Evolutionary conservation across 2,329 filamentous ascomycete genomes (phyloP).

Genomic region (Aspergillus tubingensis): DNA sequence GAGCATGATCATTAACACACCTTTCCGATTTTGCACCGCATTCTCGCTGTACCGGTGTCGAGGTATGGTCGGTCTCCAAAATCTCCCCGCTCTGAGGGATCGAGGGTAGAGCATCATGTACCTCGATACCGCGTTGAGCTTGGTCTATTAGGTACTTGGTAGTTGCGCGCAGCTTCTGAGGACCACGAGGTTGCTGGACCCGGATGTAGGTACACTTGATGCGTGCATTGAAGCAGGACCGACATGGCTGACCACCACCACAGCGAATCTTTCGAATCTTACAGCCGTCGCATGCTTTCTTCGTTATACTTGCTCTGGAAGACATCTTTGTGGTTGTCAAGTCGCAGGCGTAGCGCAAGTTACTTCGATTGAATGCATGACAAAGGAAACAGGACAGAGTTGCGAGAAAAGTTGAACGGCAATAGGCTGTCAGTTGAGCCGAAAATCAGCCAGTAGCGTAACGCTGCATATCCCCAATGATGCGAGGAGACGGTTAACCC

Average conservation of each 20-base stretch:
- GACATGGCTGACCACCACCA: slow-evolving; percentile 51
- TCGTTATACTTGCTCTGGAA: slow-evolving; percentile 26
- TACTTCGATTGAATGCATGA: not conserved
- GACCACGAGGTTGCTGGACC: slow-evolving; percentile 49
- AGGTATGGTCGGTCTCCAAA: not conserved
- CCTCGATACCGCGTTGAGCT: slow-evolving; percentile 15
- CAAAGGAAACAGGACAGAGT: not conserved
- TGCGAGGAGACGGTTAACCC: not conserved
- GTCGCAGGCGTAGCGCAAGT: not conserved
- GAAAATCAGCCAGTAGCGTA: not conserved
- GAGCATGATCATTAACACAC: not conserved
- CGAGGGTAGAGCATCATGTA: not conserved
- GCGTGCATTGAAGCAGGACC: slow-evolving; percentile 47
- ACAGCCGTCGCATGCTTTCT: slow-evolving; percentile 54
- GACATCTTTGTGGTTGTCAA: slow-evolving; percentile 13
- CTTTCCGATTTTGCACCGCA: not conserved
- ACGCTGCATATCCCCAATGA: not conserved
- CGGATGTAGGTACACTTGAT: slow-evolving; percentile 56
- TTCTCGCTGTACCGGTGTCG: not conserved
- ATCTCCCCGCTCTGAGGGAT: not conserved
- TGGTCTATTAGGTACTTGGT: slow-evolving; percentile 27
- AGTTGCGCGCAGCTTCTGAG: slow-evolving; percentile 41
- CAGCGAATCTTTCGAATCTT: slow-evolving; percentile 58
- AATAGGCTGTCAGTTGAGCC: not conserved
- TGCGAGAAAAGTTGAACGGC: not conserved